Conservation (phyloP, 495 filamentous ascomycete species). For the Niebla homalea region DNA sequence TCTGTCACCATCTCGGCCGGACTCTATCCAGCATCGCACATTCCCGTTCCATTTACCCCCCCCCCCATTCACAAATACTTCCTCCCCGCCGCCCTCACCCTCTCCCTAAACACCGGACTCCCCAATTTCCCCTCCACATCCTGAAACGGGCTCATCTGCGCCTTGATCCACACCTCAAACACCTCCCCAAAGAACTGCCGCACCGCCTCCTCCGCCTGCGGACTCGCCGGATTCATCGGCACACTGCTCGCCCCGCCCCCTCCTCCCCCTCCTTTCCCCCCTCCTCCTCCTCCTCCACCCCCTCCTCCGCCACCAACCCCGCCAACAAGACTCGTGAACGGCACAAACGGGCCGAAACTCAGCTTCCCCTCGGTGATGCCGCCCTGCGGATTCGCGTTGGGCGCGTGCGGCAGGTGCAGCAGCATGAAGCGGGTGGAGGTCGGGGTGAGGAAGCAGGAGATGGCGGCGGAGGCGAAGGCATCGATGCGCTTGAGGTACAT, state of each 20-base stretch:
- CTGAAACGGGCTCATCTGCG: conserved; percentile 96
- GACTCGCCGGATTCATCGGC: conserved; percentile 66
- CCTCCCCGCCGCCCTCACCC: conserved; percentile 75
- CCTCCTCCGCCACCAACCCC: conserved; percentile 8
- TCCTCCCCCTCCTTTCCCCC: background rate
- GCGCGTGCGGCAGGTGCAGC: conserved; percentile 58
- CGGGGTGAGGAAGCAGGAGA: conserved; percentile 79
- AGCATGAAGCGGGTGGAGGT: conserved; percentile 67
- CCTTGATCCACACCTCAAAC: conserved; percentile 90
- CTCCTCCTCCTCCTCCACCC: conserved; percentile 22
- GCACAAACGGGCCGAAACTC: conserved; percentile 22
- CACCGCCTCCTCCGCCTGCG: conserved; percentile 88
- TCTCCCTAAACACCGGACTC: conserved; percentile 69
- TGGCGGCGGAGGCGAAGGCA: conserved; percentile 78
- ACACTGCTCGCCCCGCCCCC: conserved; percentile 30
- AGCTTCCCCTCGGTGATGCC: background rate
- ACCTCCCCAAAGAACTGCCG: conserved; percentile 86
- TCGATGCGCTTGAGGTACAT: conserved; percentile 95
- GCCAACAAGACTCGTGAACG: conserved; percentile 21
- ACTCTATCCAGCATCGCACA: no score
- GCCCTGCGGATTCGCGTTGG: conserved; percentile 21
- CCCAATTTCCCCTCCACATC: conserved; percentile 63
- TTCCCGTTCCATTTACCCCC: background rate
- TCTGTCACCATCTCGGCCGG: no score
- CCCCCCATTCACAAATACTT: conserved; percentile 61